Percentiles rank a stretch among this genome's conserved stretches.
phyloP scores from a whole-genome alignment of 2,329 filamentous ascomycete species.

The Albophoma yamanashiensis region DNA sequence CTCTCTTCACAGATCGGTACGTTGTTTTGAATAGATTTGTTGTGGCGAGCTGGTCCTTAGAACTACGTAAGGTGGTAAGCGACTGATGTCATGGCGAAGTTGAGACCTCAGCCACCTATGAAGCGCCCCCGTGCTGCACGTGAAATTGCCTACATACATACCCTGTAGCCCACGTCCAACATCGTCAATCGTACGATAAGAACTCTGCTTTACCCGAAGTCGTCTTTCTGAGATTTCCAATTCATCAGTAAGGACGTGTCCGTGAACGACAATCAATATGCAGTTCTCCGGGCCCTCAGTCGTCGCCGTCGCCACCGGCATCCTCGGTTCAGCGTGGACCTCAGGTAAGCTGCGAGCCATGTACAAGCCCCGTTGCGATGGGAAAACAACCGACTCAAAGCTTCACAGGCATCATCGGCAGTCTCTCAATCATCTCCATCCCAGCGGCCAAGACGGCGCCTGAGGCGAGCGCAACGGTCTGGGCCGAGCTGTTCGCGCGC shows the following conservation, averaged over 20 bases:
- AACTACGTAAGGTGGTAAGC: too few species aligned
- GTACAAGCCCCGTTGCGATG: not conserved
- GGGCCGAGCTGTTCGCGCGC: conserved; percentile 25
- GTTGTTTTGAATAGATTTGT: not conserved
- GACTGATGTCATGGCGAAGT: not conserved
- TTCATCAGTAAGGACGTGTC: not conserved
- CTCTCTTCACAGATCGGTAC: not conserved
- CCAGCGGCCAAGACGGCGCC: conserved; percentile 19
- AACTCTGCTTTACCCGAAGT: not conserved
- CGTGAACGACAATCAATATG: conserved; percentile 4
- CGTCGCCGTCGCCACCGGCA: conserved; percentile 24
- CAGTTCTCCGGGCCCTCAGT: conserved; percentile 17
- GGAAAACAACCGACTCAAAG: not conserved
- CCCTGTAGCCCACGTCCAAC: not conserved
- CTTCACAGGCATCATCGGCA: conserved; percentile 21
- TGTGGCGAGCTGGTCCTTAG: not conserved
- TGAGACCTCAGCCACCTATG: not conserved
- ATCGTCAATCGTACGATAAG: not conserved
- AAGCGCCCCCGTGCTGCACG: not conserved
- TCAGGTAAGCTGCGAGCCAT: conserved; percentile 15
- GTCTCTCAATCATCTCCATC: conserved; percentile 23
- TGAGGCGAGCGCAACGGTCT: conserved; percentile 19
- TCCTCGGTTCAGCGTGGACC: conserved; percentile 25
- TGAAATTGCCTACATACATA: not conserved
- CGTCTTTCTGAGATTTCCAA: too few species aligned